A percentile compares a stretch with the other conserved stretches of the same genome.
phyloP scores from a whole-genome alignment of 495 filamentous ascomycete genomes.

The Clavariopsis aquatica region DNA sequence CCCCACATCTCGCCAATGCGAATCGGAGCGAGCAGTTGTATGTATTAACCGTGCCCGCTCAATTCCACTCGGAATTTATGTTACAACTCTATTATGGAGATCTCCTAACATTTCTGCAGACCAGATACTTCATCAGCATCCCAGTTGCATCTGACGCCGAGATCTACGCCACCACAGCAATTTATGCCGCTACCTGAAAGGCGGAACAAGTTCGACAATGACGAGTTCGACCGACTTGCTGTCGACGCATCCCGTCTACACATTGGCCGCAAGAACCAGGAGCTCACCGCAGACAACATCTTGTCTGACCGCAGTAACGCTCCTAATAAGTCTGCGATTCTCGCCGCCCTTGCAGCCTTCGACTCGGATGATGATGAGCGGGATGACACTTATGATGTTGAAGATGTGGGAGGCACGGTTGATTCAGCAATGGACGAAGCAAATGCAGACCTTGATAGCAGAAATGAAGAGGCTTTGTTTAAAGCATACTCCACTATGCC shows the following conservation, averaged over 20 bases:
- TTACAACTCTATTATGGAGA: background rate
- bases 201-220: conserved; percentile 74
- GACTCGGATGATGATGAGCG: conserved; percentile 95
- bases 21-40: conserved; percentile 60
- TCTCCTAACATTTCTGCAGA: conserved; percentile 39
- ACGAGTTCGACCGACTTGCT: conserved; percentile 76
- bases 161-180: conserved; percentile 46
- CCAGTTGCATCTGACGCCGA: conserved; percentile 44
- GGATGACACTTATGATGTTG: conserved; percentile 93
- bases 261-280: conserved; percentile 69
- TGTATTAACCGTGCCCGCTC: conserved; percentile 22
- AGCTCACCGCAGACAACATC: conserved; percentile 64
- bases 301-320: conserved; percentile 56
- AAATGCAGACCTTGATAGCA: conserved; percentile 30
- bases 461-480: conserved; percentile 59
- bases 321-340: conserved; percentile 80
- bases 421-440: conserved; percentile 53
- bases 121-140: conserved; percentile 36
- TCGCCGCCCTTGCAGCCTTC: conserved; percentile 86
- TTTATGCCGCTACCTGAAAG: conserved; percentile 45
- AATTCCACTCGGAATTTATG: background rate
- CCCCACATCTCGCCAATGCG: conserved; percentile 57
- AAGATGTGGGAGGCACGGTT: conserved; percentile 85
- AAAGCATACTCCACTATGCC: conserved; percentile 62
- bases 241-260: conserved; percentile 63